Base-by-base conservation (phyloP, 371 early-diverging fungal species). In the Mortierella sp. region DNA sequence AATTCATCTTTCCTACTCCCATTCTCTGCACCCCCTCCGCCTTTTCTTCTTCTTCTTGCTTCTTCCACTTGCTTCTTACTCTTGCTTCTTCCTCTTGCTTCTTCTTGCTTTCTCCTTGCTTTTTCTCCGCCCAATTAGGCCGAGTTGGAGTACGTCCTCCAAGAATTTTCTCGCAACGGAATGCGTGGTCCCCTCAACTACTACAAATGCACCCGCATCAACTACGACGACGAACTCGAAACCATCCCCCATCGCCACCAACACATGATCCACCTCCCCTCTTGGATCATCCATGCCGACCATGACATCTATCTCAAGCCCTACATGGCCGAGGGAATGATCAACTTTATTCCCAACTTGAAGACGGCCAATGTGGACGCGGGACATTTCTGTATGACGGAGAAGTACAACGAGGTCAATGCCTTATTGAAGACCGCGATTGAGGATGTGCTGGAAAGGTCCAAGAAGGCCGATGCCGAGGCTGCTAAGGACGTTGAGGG, bases 171-270 rank as follows among this genome's bases (percentile, higher is more conserved):
- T 37, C 50, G n/a, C 34, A 40, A 53, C 24, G 79, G 79, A 13
- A 71, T 78, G 54, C 85, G 76, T 4, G 85, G 85, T 3, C 85
- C 85, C 3, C 71, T 85, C 57, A 85, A 85, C 76, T 85, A 85
- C 72, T 85, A 85, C 72, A 81, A 76, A 53, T 79, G 82, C 11
- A 61, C 72, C 26, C 75, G 48, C 40, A 24, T 86, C 70, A 86
- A 86, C 46, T 86, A 55, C 44, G 86, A 86, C 5, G 86, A 86
- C 28, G 86, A 86, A 43, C 6, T 48, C 2, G 69, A 26, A 3
- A 2, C 21, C 24, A 0, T 67, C 24, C 67, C 67, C 24, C 37
- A 37, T 24, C 19, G 1, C 19, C 46, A 55, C 53, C 34, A 14
- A 10, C 54, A 43, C 9, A 67, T 13, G n/a, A 84, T 84, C 31